Conservation (phyloP, 371 early-diverging fungal species). For the Apophysomyces elegans region DNA sequence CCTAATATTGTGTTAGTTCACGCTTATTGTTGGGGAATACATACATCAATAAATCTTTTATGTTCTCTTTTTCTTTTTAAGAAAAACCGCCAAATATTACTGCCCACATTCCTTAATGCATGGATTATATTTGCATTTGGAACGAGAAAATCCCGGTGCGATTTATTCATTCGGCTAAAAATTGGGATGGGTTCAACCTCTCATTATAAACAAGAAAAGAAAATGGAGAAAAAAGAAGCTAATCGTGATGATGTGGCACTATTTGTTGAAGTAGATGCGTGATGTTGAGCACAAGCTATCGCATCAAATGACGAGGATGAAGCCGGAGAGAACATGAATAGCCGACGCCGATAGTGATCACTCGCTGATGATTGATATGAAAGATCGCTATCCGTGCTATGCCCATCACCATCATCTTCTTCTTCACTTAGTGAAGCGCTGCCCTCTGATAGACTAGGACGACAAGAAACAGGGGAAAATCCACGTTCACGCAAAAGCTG, state of each 20-base stretch:
- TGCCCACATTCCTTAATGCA: no score
- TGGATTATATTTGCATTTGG: no score
- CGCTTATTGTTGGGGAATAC: no score
- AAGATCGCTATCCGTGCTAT: conserved; percentile 6
- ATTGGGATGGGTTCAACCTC: background rate
- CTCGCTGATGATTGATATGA: background rate
- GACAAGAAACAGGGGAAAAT: conserved; percentile 25
- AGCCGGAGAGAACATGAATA: background rate
- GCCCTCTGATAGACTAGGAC: background rate
- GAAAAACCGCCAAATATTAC: no score
- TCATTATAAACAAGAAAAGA: background rate
- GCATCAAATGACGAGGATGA: conserved; percentile 4
- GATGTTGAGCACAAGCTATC: background rate
- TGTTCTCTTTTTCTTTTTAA: no score
- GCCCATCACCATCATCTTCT: conserved; percentile 5
- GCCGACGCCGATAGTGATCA: background rate
- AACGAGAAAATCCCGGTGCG: no score
- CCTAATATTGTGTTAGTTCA: no score
- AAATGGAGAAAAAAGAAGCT: conserved; percentile 1
- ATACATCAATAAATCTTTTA: no score
- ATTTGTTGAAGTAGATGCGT: background rate
- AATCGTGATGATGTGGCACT: background rate
- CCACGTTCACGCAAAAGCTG: conserved; percentile 43
- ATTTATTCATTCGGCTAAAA: background rate
- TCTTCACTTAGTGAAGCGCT: background rate